Percentiles rank a stretch among this genome's conserved stretches.
Evolutionary conservation across 331 rosid genomes (phyloP).

Genomic region (Malus hybrid): DNA sequence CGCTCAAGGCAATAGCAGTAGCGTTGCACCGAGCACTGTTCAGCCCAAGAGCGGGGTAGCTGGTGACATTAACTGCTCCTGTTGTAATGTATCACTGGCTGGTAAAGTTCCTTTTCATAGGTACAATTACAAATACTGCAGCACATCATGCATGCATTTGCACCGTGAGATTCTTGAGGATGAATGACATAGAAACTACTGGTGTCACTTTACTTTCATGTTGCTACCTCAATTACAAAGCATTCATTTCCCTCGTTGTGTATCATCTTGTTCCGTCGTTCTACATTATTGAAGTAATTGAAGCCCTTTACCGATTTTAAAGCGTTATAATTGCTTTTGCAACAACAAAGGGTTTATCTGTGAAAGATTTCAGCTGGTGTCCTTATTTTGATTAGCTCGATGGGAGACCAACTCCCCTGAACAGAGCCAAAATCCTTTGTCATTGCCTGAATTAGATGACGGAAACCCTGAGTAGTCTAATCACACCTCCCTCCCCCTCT

Average conservation of each 20-base stretch:
- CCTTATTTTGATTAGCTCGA: background rate
- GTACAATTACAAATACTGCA: conserved; percentile 92
- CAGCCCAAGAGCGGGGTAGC: conserved; percentile 38
- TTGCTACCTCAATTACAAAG: background rate
- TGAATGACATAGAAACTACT: conserved; percentile 15
- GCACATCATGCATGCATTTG: conserved; percentile 96
- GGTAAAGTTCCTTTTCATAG: conserved; percentile 90
- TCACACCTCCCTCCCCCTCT: too few relatives aligned
- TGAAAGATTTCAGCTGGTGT: background rate
- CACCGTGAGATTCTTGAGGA: conserved; percentile 82
- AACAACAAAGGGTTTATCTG: background rate
- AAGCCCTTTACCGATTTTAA: background rate
- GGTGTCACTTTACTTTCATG: background rate
- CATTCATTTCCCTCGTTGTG: background rate
- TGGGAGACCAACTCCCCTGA: too few relatives aligned
- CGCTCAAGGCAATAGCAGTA: conserved; percentile 26
- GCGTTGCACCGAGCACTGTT: conserved; percentile 19
- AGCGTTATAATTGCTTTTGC: background rate
- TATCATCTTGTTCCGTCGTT: background rate
- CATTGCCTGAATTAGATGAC: too few relatives aligned
- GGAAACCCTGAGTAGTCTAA: too few relatives aligned
- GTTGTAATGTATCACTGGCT: conserved; percentile 72
- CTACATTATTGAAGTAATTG: background rate
- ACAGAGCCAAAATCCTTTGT: background rate
- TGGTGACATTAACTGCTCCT: conserved; percentile 58